These are phyloP conservation scores for Phytophthora idaei DNA, from an alignment of 352 stramenopile species.

Conservation along the genomic window DNA sequence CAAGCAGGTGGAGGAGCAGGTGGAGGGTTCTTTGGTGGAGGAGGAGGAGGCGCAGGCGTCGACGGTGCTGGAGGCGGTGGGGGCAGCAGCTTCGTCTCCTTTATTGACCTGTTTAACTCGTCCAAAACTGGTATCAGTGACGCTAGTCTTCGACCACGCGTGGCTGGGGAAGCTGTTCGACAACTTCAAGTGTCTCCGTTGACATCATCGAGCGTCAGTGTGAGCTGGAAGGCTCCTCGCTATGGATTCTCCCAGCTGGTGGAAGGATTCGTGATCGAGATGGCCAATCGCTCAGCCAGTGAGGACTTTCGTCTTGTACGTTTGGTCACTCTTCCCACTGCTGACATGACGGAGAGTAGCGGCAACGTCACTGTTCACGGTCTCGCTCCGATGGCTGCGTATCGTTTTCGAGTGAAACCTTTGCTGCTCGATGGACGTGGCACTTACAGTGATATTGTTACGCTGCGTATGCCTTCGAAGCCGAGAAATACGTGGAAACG, in stretches of 20 bases:
- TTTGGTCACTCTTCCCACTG: conserved; percentile 28
- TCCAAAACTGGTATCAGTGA: conserved; percentile 16
- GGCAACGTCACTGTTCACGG: conserved; percentile 31
- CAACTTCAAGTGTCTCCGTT: conserved; percentile 25
- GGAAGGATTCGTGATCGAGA: conserved; percentile 59
- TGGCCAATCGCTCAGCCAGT: conserved; percentile 59
- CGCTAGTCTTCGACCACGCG: conserved; percentile 21
- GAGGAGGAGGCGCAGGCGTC: conserved; percentile 63
- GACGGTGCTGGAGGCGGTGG: conserved; percentile 68
- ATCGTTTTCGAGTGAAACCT: conserved; percentile 62
- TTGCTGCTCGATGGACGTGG: conserved; percentile 49
- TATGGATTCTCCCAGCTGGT: conserved; percentile 52
- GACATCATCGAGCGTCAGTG: conserved; percentile 44
- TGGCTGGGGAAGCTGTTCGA: conserved; percentile 30
- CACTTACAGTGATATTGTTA: conserved; percentile 40
- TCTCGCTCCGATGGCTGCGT: conserved; percentile 40
- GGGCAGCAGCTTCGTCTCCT: conserved; percentile 60
- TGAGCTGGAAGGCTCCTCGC: conserved; percentile 47
- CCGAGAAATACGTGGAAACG: conserved; percentile 56
- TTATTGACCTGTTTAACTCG: conserved; percentile 24
- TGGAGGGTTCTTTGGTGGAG: conserved; percentile 76
- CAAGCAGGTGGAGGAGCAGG: conserved; percentile 82
- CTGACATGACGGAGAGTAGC: conserved; percentile 7
- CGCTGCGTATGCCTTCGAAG: conserved; percentile 38
- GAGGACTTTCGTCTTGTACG: conserved; percentile 62